Percentiles rank a stretch among this genome's conserved stretches.
Evolutionary conservation across 176 grass and related monocot genomes (phyloP).

Genomic region (Ensete ventricosum): DNA sequence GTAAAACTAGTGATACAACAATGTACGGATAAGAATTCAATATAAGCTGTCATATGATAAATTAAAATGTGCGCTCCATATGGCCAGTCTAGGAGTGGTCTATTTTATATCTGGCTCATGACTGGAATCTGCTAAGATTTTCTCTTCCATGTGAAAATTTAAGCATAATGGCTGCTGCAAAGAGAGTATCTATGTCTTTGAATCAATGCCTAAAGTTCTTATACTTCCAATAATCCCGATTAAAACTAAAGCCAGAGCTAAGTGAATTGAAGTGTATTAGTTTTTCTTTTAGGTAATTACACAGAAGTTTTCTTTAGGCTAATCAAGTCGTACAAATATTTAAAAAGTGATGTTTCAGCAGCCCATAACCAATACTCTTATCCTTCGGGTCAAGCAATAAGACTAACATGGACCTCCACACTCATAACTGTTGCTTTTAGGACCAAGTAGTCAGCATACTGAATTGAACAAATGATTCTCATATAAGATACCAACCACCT

Average conservation of each 20-base stretch:
- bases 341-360: background rate
- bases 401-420: background rate
- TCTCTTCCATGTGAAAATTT: background rate
- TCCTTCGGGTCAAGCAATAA: background rate
- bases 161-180: background rate
- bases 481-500: background rate
- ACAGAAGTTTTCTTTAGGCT: background rate
- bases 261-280: background rate
- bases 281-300: background rate
- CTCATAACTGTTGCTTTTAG: background rate
- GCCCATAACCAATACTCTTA: background rate
- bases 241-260: too few relatives aligned
- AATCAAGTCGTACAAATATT: background rate
- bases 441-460: background rate
- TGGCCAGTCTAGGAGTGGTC: background rate
- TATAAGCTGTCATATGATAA: background rate
- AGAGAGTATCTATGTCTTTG: background rate
- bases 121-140: background rate
- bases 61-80: background rate
- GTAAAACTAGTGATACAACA: slow-evolving; percentile 19
- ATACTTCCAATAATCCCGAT: too few relatives aligned
- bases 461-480: background rate
- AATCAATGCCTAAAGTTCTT: background rate
- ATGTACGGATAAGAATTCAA: background rate
- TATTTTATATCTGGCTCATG: background rate